A percentile compares a stretch with the other conserved stretches of the same genome.
Conservation (phyloP, 2,329 filamentous ascomycete genomes). For the Hymenoscyphus fraxineus region DNA sequence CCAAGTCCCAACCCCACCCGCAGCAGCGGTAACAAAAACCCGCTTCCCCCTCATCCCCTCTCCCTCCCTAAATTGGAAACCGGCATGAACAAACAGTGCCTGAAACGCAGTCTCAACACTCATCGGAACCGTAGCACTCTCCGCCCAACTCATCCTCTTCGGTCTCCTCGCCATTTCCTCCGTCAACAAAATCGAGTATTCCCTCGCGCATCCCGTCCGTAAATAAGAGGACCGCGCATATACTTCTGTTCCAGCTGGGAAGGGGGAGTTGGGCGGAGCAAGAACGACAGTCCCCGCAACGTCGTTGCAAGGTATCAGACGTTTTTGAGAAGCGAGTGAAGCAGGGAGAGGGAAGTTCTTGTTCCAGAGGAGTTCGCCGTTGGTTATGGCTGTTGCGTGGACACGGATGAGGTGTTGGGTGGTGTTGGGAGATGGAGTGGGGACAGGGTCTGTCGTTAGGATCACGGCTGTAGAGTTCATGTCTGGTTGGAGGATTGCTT, state of each 20-base stretch:
- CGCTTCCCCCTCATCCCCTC: slow-evolving; percentile 34
- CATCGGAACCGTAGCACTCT: slow-evolving; percentile 1
- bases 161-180: background rate
- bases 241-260: slow-evolving; percentile 1
- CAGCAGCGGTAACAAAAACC: slow-evolving; percentile 43
- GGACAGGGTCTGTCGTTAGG: background rate
- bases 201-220: background rate
- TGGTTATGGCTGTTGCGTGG: background rate
- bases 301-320: slow-evolving; percentile 1
- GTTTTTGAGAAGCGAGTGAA: background rate
- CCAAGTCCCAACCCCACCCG: slow-evolving; percentile 44
- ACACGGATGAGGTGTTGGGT: slow-evolving; percentile 3
- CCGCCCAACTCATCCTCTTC: background rate
- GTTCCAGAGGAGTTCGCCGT: slow-evolving; percentile 5
- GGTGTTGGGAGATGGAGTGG: background rate
- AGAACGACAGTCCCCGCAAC: background rate
- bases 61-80: slow-evolving; percentile 10
- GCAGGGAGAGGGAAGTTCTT: background rate
- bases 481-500: slow-evolving; percentile 3
- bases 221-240: background rate
- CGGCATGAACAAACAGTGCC: slow-evolving; percentile 7
- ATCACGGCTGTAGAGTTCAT: background rate
- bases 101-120: background rate
- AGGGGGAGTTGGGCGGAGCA: slow-evolving; percentile 3
- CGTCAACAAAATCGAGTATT: slow-evolving; percentile 1